These are phyloP conservation scores for Pythium utonaiense DNA, from an alignment of 352 stramenopile genomes.

Conservation along the genomic window DNA sequence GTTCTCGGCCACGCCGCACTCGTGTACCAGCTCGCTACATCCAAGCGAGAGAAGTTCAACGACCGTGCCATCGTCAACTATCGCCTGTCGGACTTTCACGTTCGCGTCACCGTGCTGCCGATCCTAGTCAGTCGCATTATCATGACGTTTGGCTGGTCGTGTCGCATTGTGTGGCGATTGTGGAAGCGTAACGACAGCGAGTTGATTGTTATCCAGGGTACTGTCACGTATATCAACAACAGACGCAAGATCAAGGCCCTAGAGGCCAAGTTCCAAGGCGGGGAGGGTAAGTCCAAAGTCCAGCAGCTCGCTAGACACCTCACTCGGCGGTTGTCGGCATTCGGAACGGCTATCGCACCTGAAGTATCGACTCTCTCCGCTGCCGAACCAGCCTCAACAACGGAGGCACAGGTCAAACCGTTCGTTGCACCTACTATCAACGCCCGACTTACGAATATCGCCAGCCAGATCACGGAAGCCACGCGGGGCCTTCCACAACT, in stretches of 20 bases:
- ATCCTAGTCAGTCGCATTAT: conserved; percentile 16
- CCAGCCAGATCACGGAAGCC: neutral
- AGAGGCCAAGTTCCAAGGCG: conserved; percentile 6
- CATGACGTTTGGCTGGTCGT: conserved; percentile 23
- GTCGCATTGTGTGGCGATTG: conserved; percentile 19
- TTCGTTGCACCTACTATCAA: neutral
- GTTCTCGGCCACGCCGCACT: conserved; percentile 9
- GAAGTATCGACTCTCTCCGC: neutral
- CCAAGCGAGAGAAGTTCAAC: neutral
- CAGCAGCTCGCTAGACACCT: neutral
- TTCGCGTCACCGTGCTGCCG: conserved; percentile 9
- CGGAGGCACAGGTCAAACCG: neutral
- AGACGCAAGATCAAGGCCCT: conserved; percentile 16
- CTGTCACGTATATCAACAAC: conserved; percentile 27
- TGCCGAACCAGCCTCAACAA: neutral
- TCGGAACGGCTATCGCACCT: neutral
- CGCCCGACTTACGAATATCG: conserved; percentile 4
- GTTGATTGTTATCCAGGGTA: conserved; percentile 26
- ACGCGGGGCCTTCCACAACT: neutral
- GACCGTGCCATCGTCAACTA: conserved; percentile 12
- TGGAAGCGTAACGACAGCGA: conserved; percentile 18
- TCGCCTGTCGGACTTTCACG: neutral
- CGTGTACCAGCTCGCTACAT: neutral
- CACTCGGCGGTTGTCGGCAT: neutral
- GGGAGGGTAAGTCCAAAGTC: neutral